phyloP scores from a whole-genome alignment of 2,329 filamentous ascomycete genomes.

The Trichoderma gracile region DNA sequence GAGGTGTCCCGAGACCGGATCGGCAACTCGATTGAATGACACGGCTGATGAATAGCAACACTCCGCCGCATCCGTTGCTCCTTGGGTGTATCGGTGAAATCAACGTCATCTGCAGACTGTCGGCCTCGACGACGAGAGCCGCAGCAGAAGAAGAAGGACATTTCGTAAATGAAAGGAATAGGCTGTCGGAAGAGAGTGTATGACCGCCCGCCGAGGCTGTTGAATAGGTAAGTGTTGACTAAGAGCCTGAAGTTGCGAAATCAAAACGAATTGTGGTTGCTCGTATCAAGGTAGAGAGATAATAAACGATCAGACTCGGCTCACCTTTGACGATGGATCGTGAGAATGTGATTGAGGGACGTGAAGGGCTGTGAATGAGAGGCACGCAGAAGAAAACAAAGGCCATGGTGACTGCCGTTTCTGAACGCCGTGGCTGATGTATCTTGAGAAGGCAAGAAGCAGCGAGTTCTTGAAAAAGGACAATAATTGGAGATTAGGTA shows the following conservation, averaged over 20 bases:
- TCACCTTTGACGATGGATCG: neutral
- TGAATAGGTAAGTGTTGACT: slow-evolving; percentile 24
- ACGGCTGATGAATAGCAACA: neutral
- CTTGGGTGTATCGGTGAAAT: neutral
- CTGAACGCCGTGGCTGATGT: neutral
- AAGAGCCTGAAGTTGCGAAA: slow-evolving; percentile 19
- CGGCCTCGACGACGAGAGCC: slow-evolving; percentile 20
- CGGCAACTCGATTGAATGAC: slow-evolving; percentile 8
- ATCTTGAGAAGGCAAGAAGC: neutral
- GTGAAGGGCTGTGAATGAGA: neutral
- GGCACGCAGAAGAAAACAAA: neutral
- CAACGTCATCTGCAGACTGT: slow-evolving; percentile 1
- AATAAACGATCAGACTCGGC: neutral
- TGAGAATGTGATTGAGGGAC: neutral
- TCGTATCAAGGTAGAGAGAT: slow-evolving; percentile 13
- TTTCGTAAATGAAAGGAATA: slow-evolving; percentile 9
- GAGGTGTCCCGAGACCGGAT: neutral
- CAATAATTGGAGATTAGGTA: too few relatives aligned
- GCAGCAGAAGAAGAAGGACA: slow-evolving; percentile 25
- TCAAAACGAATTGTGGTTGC: slow-evolving; percentile 9
- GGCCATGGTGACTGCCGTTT: slow-evolving; percentile 2
- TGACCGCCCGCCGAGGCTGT: neutral
- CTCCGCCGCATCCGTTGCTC: too few relatives aligned
- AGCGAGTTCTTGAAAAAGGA: neutral
- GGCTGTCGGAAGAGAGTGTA: neutral